phyloP scores from a whole-genome alignment of 2,329 filamentous ascomycete genomes.

The Escovopsis sp. region DNA sequence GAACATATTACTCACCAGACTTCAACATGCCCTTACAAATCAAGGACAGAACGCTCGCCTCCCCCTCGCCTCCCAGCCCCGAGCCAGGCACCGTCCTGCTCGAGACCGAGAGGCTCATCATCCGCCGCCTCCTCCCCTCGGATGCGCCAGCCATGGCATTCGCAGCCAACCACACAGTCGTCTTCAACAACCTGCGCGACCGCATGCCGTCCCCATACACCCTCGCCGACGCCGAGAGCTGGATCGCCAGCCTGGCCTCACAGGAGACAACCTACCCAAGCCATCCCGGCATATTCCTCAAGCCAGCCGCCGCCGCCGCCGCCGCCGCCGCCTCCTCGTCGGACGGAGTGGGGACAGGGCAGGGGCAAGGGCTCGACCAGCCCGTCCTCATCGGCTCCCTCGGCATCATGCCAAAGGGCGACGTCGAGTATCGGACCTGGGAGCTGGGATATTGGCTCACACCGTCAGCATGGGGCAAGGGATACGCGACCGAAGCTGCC shows the following conservation, averaged over 20 bases:
- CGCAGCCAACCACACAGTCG: constrained; percentile 23
- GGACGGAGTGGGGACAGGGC: not conserved
- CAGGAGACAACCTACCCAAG: constrained; percentile 13
- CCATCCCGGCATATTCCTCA: constrained; percentile 20
- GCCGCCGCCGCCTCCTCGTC: constrained; percentile 3
- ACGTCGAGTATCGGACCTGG: constrained; percentile 27
- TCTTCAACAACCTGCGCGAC: constrained; percentile 27
- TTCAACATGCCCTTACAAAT: too few relatives aligned
- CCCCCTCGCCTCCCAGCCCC: constrained; percentile 9
- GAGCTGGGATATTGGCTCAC: constrained; percentile 37
- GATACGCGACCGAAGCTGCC: constrained; percentile 27
- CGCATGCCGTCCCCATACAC: constrained; percentile 33
- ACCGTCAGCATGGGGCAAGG: constrained; percentile 28
- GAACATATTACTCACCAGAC: too few relatives aligned
- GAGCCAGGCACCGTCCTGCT: constrained; percentile 16
- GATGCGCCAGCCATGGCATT: constrained; percentile 23
- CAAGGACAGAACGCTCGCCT: constrained; percentile 1
- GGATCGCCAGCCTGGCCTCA: constrained; percentile 15
- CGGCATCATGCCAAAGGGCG: constrained; percentile 21
- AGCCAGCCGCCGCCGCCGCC: constrained; percentile 9
- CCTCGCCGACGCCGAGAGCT: constrained; percentile 22
- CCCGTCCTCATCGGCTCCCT: constrained; percentile 24
- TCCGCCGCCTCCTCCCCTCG: constrained; percentile 24
- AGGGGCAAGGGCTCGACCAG: not conserved
- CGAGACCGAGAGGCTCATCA: constrained; percentile 20